Conservation (phyloP, 805 yeast genomes). For the Debaryomyces castellii region DNA sequence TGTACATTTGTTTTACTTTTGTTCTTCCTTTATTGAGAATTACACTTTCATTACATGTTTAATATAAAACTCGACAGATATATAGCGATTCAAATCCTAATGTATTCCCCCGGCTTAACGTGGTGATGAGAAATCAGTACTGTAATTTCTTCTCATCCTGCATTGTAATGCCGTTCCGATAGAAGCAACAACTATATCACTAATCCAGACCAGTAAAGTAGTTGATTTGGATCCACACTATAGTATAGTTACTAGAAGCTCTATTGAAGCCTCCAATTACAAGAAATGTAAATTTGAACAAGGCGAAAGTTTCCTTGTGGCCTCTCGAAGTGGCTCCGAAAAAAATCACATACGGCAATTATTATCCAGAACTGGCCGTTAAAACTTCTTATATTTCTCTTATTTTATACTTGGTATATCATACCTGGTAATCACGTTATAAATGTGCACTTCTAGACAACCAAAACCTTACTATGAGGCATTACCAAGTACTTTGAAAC, state of each 20-base stretch:
- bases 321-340: neutral
- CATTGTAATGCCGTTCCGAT: neutral
- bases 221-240: no score
- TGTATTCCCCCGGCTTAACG: no score
- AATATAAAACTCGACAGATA: no score
- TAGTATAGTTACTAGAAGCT: no score
- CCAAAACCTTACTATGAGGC: conserved; percentile 38
- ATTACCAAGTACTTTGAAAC: conserved; percentile 66
- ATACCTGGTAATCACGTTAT: neutral
- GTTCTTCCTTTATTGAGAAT: no score
- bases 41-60: no score
- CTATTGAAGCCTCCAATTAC: no score
- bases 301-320: neutral
- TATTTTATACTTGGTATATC: neutral
- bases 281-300: neutral
- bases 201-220: no score
- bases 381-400: neutral
- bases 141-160: neutral
- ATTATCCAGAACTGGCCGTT: neutral
- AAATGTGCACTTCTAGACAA: conserved; percentile 1
- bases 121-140: neutral
- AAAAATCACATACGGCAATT: neutral
- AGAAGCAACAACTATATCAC: neutral
- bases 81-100: no score
- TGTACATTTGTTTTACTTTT: no score